phyloP scores from a whole-genome alignment of 176 grass and related monocot genomes.

The Elaeis guineensis region DNA sequence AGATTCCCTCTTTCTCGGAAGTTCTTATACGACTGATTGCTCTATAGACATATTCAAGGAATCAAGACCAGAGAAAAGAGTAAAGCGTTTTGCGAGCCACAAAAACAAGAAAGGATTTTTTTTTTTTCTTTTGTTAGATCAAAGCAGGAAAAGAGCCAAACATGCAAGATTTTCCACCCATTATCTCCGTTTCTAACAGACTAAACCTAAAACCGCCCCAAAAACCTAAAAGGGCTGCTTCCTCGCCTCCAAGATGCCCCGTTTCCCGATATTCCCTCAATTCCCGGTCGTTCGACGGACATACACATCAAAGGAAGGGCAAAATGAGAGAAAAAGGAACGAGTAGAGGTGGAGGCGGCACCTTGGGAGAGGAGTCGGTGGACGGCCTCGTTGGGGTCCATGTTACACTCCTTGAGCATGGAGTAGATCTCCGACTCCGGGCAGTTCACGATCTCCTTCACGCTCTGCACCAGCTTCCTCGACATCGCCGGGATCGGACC shows the following conservation, averaged over 20 bases:
- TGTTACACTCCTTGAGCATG: conserved; percentile 86
- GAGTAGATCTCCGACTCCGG: conserved; percentile 93
- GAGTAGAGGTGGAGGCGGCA: neutral
- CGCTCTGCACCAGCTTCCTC: conserved; percentile 78
- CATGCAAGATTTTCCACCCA: neutral
- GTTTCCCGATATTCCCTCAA: no score
- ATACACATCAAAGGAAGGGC: no score
- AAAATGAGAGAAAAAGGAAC: neutral
- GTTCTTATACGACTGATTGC: no score
- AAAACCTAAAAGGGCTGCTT: no score
- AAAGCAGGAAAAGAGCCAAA: neutral
- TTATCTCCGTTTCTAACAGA: neutral
- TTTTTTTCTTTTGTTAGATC: neutral
- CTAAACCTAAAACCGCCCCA: neutral
- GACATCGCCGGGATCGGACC: conserved; percentile 49
- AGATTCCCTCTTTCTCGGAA: no score
- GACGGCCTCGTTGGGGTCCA: conserved; percentile 94
- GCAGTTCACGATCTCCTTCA: conserved; percentile 99
- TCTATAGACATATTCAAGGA: no score
- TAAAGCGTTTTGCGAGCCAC: no score
- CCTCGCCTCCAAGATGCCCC: neutral
- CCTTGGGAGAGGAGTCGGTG: conserved; percentile 93
- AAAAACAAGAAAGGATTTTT: neutral
- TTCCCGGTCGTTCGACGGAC: no score
- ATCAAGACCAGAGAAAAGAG: no score